phyloP scores from a whole-genome alignment of 768 basidiomycete genomes.

The Tylopilus balloui region DNA sequence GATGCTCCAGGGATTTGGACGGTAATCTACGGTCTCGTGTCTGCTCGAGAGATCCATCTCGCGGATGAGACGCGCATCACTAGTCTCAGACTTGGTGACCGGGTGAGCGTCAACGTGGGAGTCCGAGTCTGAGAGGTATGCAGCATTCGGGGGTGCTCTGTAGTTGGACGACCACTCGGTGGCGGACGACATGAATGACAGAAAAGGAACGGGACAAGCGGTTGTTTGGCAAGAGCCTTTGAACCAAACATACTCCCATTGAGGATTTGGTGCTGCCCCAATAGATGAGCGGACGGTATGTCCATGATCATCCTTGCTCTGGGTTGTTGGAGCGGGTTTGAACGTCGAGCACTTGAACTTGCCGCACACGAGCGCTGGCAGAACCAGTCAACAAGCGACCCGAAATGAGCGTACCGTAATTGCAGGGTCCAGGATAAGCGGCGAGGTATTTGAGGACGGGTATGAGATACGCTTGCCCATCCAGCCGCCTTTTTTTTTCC shows the following conservation, averaged over 20 bases:
- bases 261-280: too few species aligned
- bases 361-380: neutral
- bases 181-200: neutral
- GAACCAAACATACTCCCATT: neutral
- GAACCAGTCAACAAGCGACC: neutral
- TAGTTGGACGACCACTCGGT: slow-evolving; percentile 1
- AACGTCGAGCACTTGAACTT: neutral
- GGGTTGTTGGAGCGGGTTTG: neutral
- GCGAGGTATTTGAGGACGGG: neutral
- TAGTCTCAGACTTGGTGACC: slow-evolving; percentile 3
- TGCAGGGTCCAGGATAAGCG: neutral
- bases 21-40: slow-evolving; percentile 59
- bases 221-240: slow-evolving; percentile 3
- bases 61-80: slow-evolving; percentile 32
- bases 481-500: neutral
- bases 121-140: slow-evolving; percentile 14
- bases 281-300: too few species aligned
- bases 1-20: slow-evolving; percentile 76
- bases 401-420: neutral
- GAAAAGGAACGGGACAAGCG: neutral
- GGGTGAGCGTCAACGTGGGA: neutral
- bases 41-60: slow-evolving; percentile 60
- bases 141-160: slow-evolving; percentile 10
- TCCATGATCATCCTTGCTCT: too few species aligned
- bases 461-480: neutral